Evolutionary conservation across 2,329 filamentous ascomycete species (phyloP), one percentile per base, ranked within the genome.

Genomic region (Amauroascus niger): DNA sequence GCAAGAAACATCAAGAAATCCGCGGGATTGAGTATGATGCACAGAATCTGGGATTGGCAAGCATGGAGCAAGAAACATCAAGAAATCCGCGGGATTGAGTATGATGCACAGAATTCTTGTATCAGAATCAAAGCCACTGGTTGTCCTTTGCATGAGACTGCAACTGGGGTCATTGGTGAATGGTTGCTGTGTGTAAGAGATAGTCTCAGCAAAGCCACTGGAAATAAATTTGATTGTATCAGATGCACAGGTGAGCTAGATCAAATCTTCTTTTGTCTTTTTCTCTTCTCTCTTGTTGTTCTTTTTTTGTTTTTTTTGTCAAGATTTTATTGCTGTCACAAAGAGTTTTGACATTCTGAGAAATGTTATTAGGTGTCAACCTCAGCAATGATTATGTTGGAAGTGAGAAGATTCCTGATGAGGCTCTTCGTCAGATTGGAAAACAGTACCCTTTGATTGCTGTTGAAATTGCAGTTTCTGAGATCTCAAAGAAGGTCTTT

Each of bases 391-490:
- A 55, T 2, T 55, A 52, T 40, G 24, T 6, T 28, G 53, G 53
- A 52, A 55, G 48, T 30, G 53, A 55, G 48, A 55, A 55, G 20
- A 37, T 41, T 52, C 53, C 48, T 52, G 53, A 55, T 47, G 53
- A 45, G 28, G 28, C 47, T 39, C 53, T 55, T 39, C 24, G 53
- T 40, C 47, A 55, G 26, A 22, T 46, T 40, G 47, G 40, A 51
- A 33, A 55, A 39, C 47, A 52, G 39, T 55, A 46, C 32, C 53
- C 53, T 30, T 48, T 55, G 24, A 35, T 55, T 52, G 40, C 46
- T 52, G 47, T 55, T 37, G 53, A 55, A 39, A 20, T 52, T 37
- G 53, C 52, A 16, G 48, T 55, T 52, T 55, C 47, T 33, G 48
- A 55, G 30, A 52, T 30, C 16, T 46, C 53, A 46, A 46, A 20